Conservation (phyloP, 2,329 filamentous ascomycete species). For the Fusarium transvaalense region DNA sequence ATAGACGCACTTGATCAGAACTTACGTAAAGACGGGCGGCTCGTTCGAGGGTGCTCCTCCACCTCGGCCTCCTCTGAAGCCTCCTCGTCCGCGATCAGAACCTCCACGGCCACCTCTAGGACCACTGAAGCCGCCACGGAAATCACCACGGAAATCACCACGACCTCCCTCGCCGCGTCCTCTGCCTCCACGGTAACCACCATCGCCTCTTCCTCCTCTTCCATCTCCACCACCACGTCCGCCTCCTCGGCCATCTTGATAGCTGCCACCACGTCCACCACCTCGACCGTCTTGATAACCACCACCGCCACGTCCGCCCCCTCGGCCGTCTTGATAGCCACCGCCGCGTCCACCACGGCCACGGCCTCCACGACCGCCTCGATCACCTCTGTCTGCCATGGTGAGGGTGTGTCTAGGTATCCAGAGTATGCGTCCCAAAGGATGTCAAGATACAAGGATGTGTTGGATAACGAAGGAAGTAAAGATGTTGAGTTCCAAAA, state of each 20-base stretch:
- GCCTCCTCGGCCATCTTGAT: conserved; percentile 9
- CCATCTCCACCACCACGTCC: conserved; percentile 39
- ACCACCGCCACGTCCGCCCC: conserved; percentile 37
- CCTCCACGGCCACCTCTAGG: conserved; percentile 39
- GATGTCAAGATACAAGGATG: background rate
- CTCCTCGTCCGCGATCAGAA: conserved; percentile 40
- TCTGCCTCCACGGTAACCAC: background rate
- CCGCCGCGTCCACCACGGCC: conserved; percentile 45
- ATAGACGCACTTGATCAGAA: background rate
- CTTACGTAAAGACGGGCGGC: conserved; percentile 42
- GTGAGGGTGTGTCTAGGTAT: background rate
- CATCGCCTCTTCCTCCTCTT: conserved; percentile 37
- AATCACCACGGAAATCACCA: conserved; percentile 17
- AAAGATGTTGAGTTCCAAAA: background rate
- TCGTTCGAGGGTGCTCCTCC: conserved; percentile 16
- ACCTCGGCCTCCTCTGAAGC: conserved; percentile 33
- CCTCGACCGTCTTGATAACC: conserved; percentile 30
- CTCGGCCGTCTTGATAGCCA: conserved; percentile 28
- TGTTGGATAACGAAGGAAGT: background rate
- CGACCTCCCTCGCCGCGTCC: conserved; percentile 17
- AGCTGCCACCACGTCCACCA: conserved; percentile 15
- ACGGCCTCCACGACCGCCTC: conserved; percentile 41
- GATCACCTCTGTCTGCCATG: conserved; percentile 50
- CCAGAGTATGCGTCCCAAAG: background rate
- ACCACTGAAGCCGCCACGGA: conserved; percentile 35